Percentiles rank a stretch among this genome's conserved stretches.
Conservation (phyloP, 306 rosid species). For the Leucaena leucocephala region DNA sequence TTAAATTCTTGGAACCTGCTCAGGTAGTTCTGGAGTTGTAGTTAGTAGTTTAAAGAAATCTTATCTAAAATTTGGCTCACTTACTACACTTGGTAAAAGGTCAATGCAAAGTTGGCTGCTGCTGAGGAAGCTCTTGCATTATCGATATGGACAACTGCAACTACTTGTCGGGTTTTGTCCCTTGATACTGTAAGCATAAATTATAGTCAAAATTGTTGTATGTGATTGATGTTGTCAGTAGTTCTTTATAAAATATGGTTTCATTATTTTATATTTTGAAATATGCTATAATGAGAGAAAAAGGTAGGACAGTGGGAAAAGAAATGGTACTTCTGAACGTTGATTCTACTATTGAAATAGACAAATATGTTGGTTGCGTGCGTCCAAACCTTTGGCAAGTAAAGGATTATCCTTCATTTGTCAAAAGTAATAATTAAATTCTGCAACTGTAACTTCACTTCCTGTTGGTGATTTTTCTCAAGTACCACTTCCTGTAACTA, state of each 20-base stretch:
- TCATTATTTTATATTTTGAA: background rate
- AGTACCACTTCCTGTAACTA: background rate
- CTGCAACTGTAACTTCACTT: background rate
- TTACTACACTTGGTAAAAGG: constrained; percentile 51
- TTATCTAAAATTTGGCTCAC: constrained; percentile 25
- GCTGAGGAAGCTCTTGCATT: constrained; percentile 88
- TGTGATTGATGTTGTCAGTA: constrained; percentile 23
- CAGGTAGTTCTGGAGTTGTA: constrained; percentile 58
- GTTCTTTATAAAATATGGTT: constrained; percentile 23
- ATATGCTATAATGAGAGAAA: constrained; percentile 4
- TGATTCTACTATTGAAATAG: background rate
- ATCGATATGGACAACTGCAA: constrained; percentile 89
- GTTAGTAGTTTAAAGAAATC: background rate
- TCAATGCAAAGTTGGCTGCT: constrained; percentile 61
- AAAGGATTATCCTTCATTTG: constrained; percentile 1
- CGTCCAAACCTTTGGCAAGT: background rate
- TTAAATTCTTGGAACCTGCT: constrained; percentile 46
- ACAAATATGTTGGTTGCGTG: background rate
- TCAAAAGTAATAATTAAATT: constrained; percentile 14
- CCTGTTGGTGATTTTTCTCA: background rate
- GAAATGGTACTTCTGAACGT: background rate
- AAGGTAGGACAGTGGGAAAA: constrained; percentile 2
- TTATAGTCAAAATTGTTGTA: constrained; percentile 25
- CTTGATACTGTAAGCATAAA: constrained; percentile 74
- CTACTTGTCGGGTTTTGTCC: constrained; percentile 86